These are phyloP conservation scores for Fusarium nurragi DNA, from an alignment of 2,329 filamentous ascomycete genomes.

Conservation along the genomic window DNA sequence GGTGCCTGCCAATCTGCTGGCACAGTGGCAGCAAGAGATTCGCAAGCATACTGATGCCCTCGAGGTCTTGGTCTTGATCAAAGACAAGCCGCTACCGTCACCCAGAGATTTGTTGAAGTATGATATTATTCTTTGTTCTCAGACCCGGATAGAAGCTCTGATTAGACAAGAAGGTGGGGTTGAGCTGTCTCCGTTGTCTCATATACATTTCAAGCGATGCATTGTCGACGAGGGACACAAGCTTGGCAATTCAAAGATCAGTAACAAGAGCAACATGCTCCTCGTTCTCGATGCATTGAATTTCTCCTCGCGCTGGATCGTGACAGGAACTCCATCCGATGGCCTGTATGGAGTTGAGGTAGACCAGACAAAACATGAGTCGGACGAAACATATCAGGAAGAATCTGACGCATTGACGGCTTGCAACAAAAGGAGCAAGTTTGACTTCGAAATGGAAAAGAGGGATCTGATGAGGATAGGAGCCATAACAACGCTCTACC, in stretches of 20 bases:
- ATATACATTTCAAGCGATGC: conserved; percentile 84
- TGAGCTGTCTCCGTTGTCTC: conserved; percentile 68
- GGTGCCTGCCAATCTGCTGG: conserved; percentile 82
- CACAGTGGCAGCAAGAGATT: conserved; percentile 87
- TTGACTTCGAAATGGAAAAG: conserved; percentile 61
- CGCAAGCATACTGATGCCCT: conserved; percentile 76
- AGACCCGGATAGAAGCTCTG: conserved; percentile 74
- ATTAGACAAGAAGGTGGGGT: conserved; percentile 46
- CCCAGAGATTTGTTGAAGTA: conserved; percentile 68
- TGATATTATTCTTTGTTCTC: conserved; percentile 83
- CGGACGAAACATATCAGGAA: background rate
- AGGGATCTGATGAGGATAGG: conserved; percentile 74
- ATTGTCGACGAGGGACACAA: conserved; percentile 94
- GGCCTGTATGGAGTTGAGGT: conserved; percentile 76
- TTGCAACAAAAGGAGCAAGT: conserved; percentile 35
- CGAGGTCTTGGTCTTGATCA: conserved; percentile 70
- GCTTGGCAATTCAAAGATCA: conserved; percentile 71
- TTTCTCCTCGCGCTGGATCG: conserved; percentile 83
- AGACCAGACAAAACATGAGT: background rate
- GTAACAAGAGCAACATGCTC: conserved; percentile 65
- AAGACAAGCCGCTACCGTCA: conserved; percentile 64
- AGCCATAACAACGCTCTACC: conserved; percentile 72
- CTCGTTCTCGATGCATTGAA: conserved; percentile 62
- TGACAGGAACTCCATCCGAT: conserved; percentile 88
- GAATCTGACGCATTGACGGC: background rate